A percentile compares a stretch with the other conserved stretches of the same genome.
Evolutionary conservation across 2,329 filamentous ascomycete species (phyloP).

Genomic region (Blumeriella jaapii): DNA sequence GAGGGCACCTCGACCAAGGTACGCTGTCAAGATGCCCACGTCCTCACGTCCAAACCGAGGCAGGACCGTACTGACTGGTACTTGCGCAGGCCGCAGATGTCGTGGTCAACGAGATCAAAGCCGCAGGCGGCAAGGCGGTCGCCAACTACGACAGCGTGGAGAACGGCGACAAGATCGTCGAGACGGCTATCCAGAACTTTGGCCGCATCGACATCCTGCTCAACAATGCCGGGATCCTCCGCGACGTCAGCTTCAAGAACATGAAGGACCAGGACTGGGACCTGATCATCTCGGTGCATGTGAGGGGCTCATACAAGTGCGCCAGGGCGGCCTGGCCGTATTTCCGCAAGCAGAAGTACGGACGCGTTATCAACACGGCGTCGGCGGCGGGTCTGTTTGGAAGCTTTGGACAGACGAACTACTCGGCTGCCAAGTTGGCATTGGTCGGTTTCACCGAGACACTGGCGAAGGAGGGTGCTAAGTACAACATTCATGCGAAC

Average conservation of each 20-base stretch:
- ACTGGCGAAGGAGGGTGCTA: slow-evolving; percentile 89
- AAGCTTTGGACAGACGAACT: slow-evolving; percentile 92
- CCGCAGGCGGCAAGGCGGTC: slow-evolving; percentile 85
- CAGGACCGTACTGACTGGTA: slow-evolving; percentile 5
- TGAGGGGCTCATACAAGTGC: slow-evolving; percentile 92
- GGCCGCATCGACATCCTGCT: slow-evolving; percentile 89
- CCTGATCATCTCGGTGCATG: slow-evolving; percentile 82
- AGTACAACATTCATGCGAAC: slow-evolving; percentile 96
- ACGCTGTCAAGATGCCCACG: slow-evolving; percentile 16
- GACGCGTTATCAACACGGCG: slow-evolving; percentile 89
- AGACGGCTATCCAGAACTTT: slow-evolving; percentile 68
- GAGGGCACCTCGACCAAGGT: slow-evolving; percentile 83
- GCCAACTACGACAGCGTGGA: slow-evolving; percentile 96
- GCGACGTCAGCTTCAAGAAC: slow-evolving; percentile 96
- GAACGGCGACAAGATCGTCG: slow-evolving; percentile 87
- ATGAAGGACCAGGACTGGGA: slow-evolving; percentile 98
- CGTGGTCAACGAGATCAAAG: slow-evolving; percentile 73
- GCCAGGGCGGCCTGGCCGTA: slow-evolving; percentile 89
- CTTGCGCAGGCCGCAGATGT: slow-evolving; percentile 60
- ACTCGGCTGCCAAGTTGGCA: slow-evolving; percentile 90
- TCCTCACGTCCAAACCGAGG: neutral
- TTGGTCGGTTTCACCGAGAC: slow-evolving; percentile 97
- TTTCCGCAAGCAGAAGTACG: slow-evolving; percentile 98
- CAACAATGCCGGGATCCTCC: slow-evolving; percentile 92
- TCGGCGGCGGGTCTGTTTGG: slow-evolving; percentile 95